Evolutionary conservation across 345 rosid genomes (phyloP).

Genomic region (Melaleuca alternifolia): DNA sequence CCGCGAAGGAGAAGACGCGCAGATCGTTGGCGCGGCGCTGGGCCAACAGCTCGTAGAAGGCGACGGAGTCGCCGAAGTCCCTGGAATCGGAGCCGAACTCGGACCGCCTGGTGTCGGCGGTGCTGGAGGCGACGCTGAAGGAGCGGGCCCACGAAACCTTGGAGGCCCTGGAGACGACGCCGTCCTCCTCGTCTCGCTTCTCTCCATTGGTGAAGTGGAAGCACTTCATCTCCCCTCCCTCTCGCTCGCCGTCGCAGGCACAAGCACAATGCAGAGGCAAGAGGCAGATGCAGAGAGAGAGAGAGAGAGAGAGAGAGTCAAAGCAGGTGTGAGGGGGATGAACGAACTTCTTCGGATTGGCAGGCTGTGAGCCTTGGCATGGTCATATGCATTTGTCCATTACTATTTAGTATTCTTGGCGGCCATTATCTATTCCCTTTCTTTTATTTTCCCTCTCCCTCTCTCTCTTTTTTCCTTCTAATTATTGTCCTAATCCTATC

Average conservation of each 20-base stretch:
- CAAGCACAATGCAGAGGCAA: neutral
- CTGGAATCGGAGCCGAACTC: slow-evolving; percentile 82
- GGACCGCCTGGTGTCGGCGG: slow-evolving; percentile 63
- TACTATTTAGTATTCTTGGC: neutral
- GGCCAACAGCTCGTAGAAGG: slow-evolving; percentile 37
- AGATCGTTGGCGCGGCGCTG: slow-evolving; percentile 78
- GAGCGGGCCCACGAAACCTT: slow-evolving; percentile 87
- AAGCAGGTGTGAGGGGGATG: neutral
- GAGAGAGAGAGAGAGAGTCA: neutral
- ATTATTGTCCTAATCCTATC: neutral
- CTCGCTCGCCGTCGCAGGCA: neutral
- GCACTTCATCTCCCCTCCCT: slow-evolving; percentile 56
- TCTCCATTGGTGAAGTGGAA: slow-evolving; percentile 87
- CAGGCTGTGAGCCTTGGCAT: neutral
- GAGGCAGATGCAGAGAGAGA: neutral
- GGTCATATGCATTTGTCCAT: neutral
- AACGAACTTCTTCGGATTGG: neutral
- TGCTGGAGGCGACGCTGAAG: slow-evolving; percentile 77
- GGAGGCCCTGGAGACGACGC: slow-evolving; percentile 33
- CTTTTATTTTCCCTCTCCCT: no score
- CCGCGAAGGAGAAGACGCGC: slow-evolving; percentile 54
- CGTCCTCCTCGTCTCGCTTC: slow-evolving; percentile 28
- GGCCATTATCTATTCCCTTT: neutral
- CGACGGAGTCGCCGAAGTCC: slow-evolving; percentile 46
- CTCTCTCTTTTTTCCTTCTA: neutral